Evolutionary conservation across 805 yeast species (phyloP), one percentile per base, ranked within the genome.

Genomic region (Kazachstania viticola): DNA sequence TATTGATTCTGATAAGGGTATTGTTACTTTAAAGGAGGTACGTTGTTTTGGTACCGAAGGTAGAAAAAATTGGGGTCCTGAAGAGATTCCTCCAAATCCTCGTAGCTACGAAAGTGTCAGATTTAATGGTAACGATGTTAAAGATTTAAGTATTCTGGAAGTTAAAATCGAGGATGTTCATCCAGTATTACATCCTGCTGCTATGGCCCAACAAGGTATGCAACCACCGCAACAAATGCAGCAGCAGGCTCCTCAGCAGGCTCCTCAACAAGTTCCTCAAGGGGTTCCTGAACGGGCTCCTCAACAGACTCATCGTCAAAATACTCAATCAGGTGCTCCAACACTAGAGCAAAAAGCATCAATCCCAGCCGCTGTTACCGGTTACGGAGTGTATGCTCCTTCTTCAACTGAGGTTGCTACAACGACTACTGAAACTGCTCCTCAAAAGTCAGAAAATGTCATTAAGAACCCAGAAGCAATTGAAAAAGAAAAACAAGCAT

Each of bases 21-120:
- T 95, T 2, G 91, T 88, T 31, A 77, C 95, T 5, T 67, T 88
- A 48, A 69, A 69, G 29, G 65, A 75, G 33, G 97, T 88, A 30
- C 69, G 83, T 39, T 75, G 84, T 31, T 77, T 77, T 43, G 98
- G 97, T 34, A 81, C 96, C 14, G 97, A 88, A 57, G 95, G 94
- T 19, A 72, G 97, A 48, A 65, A 79, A 43, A 60, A 63, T 11
- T 84, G 79, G 53, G 78, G 81, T 3, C 62, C 67, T 12, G 65
- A 70, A 40, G 93, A 83, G 54, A 75, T 84, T 25, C 69, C 73
- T 34, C 79, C 93, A 5, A 76, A 82, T 14, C 58, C 65, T n/a
- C 67, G 65, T 27, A 67, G 78, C 12, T 82, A 73, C 57, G 87
- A 81, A 17, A 71, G 70, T 35, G 83, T 91, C 31, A 81, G 79